Conservation (phyloP, 371 early-diverging fungal genomes). For the Funneliformis caledonium region DNA sequence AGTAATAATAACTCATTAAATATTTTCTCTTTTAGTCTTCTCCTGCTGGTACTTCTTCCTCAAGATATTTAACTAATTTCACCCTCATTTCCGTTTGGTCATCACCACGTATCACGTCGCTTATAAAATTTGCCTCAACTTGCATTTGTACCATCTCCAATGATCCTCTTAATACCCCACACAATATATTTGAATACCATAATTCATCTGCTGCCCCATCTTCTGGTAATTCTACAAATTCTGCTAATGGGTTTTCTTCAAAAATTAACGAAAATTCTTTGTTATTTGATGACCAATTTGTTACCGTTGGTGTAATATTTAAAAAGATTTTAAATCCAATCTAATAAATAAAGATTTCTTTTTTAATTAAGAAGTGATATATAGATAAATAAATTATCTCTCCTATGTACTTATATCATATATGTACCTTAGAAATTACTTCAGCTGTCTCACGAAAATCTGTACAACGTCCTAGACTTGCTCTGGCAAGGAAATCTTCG, state of each 20-base stretch:
- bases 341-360: constrained; percentile 46
- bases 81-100: constrained; percentile 91
- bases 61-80: constrained; percentile 82
- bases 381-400: not conserved
- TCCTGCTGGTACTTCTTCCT: constrained; percentile 93
- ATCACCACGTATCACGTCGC: constrained; percentile 87
- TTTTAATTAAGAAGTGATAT: not conserved
- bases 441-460: constrained; percentile 94
- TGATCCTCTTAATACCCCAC: constrained; percentile 93
- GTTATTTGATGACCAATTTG: constrained; percentile 79
- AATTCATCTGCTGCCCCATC: constrained; percentile 83
- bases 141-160: constrained; percentile 97
- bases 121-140: constrained; percentile 83
- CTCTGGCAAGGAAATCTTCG: constrained; percentile 94
- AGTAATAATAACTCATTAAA: not conserved
- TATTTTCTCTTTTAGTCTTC: constrained; percentile 72
- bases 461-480: constrained; percentile 79
- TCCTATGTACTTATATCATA: not conserved
- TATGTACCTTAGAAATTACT: constrained; percentile 78
- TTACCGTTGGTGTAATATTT: constrained; percentile 82
- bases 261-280: constrained; percentile 89
- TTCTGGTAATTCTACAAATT: constrained; percentile 84
- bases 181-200: constrained; percentile 95
- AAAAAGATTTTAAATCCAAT: constrained; percentile 96
- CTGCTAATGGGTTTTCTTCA: constrained; percentile 95